A percentile compares a stretch with the other conserved stretches of the same genome.
These are phyloP conservation scores for Aspergillus awamori DNA, from an alignment of 2,329 filamentous ascomycete species.

Conservation along the genomic window DNA sequence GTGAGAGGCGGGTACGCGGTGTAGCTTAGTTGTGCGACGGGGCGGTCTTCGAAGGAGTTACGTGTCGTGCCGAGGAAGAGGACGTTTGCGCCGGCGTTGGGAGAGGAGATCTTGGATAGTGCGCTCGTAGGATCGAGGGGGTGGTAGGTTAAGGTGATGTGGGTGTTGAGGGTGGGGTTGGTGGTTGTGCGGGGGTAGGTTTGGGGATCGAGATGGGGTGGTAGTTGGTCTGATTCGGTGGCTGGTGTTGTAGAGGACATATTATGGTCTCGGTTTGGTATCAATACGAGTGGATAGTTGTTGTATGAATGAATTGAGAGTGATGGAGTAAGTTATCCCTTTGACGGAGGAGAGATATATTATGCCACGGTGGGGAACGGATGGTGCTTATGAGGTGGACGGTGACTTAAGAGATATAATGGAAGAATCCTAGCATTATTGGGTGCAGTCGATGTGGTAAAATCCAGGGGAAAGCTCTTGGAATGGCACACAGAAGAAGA, in stretches of 20 bases:
- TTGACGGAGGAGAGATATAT: background rate
- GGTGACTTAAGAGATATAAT: no score
- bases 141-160: conserved; percentile 47
- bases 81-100: conserved; percentile 48
- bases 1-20: conserved; percentile 47
- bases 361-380: no score
- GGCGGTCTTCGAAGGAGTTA: conserved; percentile 44
- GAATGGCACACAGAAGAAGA: background rate
- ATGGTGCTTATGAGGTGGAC: no score
- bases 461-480: background rate
- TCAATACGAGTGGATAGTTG: background rate
- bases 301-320: background rate
- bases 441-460: background rate
- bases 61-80: conserved; percentile 52
- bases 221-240: conserved; percentile 14
- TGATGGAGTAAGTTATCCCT: background rate
- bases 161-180: conserved; percentile 39
- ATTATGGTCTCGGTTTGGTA: background rate
- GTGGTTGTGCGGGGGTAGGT: conserved; percentile 45
- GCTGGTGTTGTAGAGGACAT: background rate
- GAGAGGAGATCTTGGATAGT: conserved; percentile 43
- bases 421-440: no score
- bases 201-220: conserved; percentile 40
- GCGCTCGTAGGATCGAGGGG: conserved; percentile 40
- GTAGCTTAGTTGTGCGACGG: conserved; percentile 50